Percentiles rank a stretch among this genome's conserved stretches.
Conservation (phyloP, 495 filamentous ascomycete species). For the Terfezia boudieri region DNA sequence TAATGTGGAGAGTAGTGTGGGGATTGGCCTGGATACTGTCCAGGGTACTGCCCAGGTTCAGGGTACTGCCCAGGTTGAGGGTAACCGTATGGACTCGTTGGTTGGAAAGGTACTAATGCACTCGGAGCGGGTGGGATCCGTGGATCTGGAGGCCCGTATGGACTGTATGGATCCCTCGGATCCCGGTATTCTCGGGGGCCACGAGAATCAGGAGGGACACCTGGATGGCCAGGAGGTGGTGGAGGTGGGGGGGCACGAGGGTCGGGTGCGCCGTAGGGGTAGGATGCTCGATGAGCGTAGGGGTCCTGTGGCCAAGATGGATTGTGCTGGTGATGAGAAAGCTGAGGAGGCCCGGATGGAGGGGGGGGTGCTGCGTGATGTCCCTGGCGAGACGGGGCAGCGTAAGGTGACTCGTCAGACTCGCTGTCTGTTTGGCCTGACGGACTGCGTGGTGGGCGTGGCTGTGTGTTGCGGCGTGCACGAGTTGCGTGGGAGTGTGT, state of each 20-base stretch:
- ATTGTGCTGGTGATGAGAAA: slow-evolving; percentile 1
- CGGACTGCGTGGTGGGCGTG: slow-evolving; percentile 12
- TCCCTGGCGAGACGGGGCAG: slow-evolving; percentile 3
- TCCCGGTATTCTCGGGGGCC: slow-evolving; percentile 4
- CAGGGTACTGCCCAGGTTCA: slow-evolving; percentile 1
- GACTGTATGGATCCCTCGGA: slow-evolving; percentile 2
- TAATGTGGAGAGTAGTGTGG: neutral
- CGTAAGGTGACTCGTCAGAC: slow-evolving; percentile 12
- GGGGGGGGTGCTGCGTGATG: slow-evolving; percentile 9
- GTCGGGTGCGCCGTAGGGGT: slow-evolving; percentile 2
- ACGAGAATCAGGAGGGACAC: neutral
- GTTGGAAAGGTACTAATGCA: neutral
- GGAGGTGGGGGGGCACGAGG: neutral
- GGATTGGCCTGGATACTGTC: slow-evolving; percentile 2
- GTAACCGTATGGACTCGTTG: slow-evolving; percentile 1
- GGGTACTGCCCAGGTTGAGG: slow-evolving; percentile 1
- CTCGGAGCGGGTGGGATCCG: neutral
- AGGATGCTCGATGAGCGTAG: neutral
- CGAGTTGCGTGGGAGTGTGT: neutral
- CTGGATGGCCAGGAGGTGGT: neutral
- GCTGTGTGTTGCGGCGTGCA: slow-evolving; percentile 8
- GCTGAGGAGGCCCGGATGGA: slow-evolving; percentile 8
- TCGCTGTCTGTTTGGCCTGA: slow-evolving; percentile 16
- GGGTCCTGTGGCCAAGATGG: slow-evolving; percentile 1
- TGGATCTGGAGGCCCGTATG: slow-evolving; percentile 4